Evolutionary conservation across 2,329 filamentous ascomycete genomes (phyloP), one percentile per base, ranked within the genome.

Genomic region (Tolypocladium cylindrosporum): DNA sequence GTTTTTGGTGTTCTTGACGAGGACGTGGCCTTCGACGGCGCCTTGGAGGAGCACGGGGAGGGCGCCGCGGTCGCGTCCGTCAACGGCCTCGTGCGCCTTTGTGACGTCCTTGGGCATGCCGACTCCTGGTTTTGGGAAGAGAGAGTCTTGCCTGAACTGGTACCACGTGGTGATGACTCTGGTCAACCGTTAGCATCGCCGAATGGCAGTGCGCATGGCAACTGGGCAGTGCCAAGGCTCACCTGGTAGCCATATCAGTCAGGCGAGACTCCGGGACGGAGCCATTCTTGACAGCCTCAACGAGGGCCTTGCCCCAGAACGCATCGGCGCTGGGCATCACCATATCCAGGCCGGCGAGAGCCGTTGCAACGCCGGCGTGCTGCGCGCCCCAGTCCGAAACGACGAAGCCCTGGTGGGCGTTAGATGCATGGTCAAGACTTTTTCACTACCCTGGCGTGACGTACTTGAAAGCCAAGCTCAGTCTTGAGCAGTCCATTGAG

Each of bases 261-360:
- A 89, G 59, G 7, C 86, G 77, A 1, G 73, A 70, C 57, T 80
- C 73, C 0, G 82, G 71, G 0, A 89, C 70, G 0, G 79, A 79
- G 1, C 85, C 84, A 61, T 88, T 86, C 13, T 74, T 74, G 16
- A 90, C 80, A 0, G 85, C 81, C 5, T 77, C 69, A 1, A 77
- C 73, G 0, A 89, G 76, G 24, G 89, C 87, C 4, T 68, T 61
- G 14, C 74, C 72, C 78, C 78, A 83, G 56, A 71, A 73, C 0
- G 60, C 54, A 4, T 65, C 65, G 1, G 66, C 71, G 10, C 61
- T 71, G 0, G 86, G 86, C 88, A 91, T 90, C 13, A 79, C 81
- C 80, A 90, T 84, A 66, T 91, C 88, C 36, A 91, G 68, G 36
- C 88, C 89, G 3, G 86, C 84, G 57, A 86, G 71, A 1, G 86